phyloP scores from a whole-genome alignment of 1,284 basidiomycete species.

The Malassezia globosa region DNA sequence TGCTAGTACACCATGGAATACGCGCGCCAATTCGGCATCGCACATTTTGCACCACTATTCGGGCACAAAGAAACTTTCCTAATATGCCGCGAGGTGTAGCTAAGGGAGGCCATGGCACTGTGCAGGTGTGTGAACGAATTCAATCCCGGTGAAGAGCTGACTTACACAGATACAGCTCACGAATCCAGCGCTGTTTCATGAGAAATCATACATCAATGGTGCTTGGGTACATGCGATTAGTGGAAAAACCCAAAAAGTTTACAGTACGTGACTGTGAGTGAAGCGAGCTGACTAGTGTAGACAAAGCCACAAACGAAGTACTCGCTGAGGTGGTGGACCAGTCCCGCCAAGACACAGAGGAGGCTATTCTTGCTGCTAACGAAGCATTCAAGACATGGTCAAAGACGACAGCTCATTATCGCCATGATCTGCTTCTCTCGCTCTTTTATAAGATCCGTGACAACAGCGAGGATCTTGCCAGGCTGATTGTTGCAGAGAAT shows the following conservation, averaged over 20 bases:
- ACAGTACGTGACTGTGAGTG: constrained; percentile 24
- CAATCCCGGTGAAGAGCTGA: no score
- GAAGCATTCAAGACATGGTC: constrained; percentile 36
- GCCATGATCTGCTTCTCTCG: constrained; percentile 37
- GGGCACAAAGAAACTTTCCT: not conserved
- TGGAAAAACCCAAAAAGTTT: constrained; percentile 34
- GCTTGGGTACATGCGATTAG: constrained; percentile 29
- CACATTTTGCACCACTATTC: not conserved
- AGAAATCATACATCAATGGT: constrained; percentile 39
- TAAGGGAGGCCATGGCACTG: constrained; percentile 37
- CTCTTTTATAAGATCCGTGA: constrained; percentile 33
- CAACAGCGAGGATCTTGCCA: constrained; percentile 39
- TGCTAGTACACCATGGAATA: not conserved
- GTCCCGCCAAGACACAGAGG: constrained; percentile 26
- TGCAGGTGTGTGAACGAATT: constrained; percentile 24
- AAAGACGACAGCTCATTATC: constrained; percentile 37
- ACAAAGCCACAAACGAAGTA: constrained; percentile 43
- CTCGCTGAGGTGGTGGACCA: constrained; percentile 39
- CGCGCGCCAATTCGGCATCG: not conserved
- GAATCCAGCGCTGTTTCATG: constrained; percentile 27
- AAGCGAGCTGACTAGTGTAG: no score
- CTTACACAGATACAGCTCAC: no score
- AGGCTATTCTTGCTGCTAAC: constrained; percentile 37
- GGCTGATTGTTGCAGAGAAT: constrained; percentile 45
- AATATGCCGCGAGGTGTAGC: constrained; percentile 39